Evolutionary conservation across 2,329 filamentous ascomycete species (phyloP).

Genomic region (Zopfia rhizophila): DNA sequence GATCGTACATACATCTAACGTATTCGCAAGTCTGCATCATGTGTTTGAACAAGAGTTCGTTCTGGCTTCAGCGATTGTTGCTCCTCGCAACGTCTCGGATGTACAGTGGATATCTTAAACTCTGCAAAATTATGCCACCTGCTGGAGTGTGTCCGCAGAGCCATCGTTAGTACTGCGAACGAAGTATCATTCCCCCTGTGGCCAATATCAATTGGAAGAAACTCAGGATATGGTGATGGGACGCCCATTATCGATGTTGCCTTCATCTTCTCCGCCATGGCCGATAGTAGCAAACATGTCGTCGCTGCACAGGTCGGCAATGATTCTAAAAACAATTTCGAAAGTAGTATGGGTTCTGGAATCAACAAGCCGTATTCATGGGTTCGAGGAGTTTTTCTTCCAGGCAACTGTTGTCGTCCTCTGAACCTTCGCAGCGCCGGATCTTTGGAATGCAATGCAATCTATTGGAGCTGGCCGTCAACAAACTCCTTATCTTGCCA

Average conservation of each 20-base stretch:
- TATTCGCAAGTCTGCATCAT: slow-evolving; percentile 55
- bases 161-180: slow-evolving; percentile 41
- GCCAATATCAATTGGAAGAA: slow-evolving; percentile 52
- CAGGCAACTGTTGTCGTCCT: slow-evolving; percentile 34
- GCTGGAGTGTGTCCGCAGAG: no score
- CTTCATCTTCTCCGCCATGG: no score
- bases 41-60: slow-evolving; percentile 56
- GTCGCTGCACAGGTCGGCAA: no score
- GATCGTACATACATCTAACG: slow-evolving; percentile 31
- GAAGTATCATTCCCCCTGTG: slow-evolving; percentile 44
- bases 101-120: no score
- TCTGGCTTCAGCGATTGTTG: slow-evolving; percentile 55
- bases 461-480: slow-evolving; percentile 42
- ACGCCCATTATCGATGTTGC: no score
- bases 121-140: no score
- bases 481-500: slow-evolving; percentile 41
- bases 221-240: slow-evolving; percentile 61
- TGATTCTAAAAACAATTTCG: no score
- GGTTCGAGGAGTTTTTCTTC: no score
- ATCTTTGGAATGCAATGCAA: slow-evolving; percentile 46
- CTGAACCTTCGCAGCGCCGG: slow-evolving; percentile 40
- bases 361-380: no score
- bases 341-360: no score
- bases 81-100: slow-evolving; percentile 52
- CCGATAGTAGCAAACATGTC: no score